Evolutionary conservation across 495 filamentous ascomycete species (phyloP).

Genomic region (Cercophora scortea): DNA sequence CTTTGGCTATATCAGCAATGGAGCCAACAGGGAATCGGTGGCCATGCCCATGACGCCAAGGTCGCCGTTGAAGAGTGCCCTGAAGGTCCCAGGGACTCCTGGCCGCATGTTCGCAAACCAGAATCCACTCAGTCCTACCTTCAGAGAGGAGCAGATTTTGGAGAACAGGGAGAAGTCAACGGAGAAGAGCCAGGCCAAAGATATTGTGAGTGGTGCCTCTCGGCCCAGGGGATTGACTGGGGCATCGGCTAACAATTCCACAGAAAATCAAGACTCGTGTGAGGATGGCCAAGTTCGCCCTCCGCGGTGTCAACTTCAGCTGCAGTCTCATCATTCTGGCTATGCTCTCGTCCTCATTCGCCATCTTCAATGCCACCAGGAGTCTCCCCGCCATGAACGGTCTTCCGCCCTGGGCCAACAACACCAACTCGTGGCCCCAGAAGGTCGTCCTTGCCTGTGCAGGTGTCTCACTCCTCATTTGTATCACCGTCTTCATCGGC

Average conservation of each 20-base stretch:
- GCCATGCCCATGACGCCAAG: constrained; percentile 55
- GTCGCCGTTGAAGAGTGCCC: constrained; percentile 74
- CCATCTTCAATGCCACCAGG: constrained; percentile 82
- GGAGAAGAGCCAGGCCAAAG: constrained; percentile 72
- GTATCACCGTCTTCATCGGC: constrained; percentile 70
- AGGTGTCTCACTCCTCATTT: constrained; percentile 70
- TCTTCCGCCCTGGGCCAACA: constrained; percentile 72
- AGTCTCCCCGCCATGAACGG: constrained; percentile 63
- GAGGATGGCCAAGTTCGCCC: constrained; percentile 85
- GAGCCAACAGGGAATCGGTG: constrained; percentile 42
- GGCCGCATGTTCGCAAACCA: constrained; percentile 47
- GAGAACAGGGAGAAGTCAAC: constrained; percentile 72
- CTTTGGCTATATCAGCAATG: constrained; percentile 69
- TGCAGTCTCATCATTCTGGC: constrained; percentile 91
- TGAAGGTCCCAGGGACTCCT: constrained; percentile 77
- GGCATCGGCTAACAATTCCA: constrained; percentile 23
- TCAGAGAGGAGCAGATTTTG: constrained; percentile 72
- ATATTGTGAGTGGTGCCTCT: constrained; percentile 58
- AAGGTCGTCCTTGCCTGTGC: constrained; percentile 70
- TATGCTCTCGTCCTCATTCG: constrained; percentile 75
- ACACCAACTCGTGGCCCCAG: constrained; percentile 84
- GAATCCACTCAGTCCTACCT: constrained; percentile 78
- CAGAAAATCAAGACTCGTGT: constrained; percentile 92
- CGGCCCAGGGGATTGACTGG: too few relatives aligned
- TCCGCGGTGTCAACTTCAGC: constrained; percentile 90